Conservation (phyloP, 2,329 filamentous ascomycete genomes). For the Verticillium tricorpus region DNA sequence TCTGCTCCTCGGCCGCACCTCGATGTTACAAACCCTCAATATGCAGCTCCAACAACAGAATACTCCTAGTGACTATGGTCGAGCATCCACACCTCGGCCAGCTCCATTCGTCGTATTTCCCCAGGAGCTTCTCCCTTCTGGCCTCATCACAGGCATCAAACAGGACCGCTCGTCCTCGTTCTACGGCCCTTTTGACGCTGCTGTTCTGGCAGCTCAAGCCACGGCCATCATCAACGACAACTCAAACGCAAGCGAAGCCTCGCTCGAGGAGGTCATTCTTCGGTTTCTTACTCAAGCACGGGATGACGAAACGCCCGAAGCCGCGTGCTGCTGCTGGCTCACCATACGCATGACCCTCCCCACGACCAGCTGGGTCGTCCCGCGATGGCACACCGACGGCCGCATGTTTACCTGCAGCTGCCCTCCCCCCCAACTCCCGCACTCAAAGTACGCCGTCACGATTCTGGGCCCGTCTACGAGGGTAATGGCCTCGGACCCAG, state of each 20-base stretch:
- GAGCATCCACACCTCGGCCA: not conserved
- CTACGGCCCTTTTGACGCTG: not conserved
- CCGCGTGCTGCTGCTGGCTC: constrained; percentile 6
- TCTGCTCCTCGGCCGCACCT: constrained; percentile 19
- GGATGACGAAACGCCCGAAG: not conserved
- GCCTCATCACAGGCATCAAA: not conserved
- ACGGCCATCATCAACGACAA: not conserved
- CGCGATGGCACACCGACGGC: constrained; percentile 10
- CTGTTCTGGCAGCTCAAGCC: not conserved
- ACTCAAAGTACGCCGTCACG: constrained; percentile 10
- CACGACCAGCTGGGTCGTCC: not conserved
- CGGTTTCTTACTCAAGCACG: not conserved
- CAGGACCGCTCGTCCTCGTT: not conserved
- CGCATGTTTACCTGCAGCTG: constrained; percentile 8
- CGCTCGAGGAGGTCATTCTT: not conserved
- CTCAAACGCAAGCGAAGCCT: not conserved
- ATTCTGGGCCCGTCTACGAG: constrained; percentile 8
- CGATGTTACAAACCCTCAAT: not conserved
- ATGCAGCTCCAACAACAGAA: not conserved
- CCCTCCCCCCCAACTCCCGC: not conserved
- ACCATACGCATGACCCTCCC: constrained; percentile 4
- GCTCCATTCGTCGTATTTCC: not conserved
- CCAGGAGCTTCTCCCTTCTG: not conserved
- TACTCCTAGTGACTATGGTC: not conserved
- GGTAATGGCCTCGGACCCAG: not conserved